Base-by-base conservation (phyloP, 306 rosid genomes). In the Trifolium dubium region DNA sequence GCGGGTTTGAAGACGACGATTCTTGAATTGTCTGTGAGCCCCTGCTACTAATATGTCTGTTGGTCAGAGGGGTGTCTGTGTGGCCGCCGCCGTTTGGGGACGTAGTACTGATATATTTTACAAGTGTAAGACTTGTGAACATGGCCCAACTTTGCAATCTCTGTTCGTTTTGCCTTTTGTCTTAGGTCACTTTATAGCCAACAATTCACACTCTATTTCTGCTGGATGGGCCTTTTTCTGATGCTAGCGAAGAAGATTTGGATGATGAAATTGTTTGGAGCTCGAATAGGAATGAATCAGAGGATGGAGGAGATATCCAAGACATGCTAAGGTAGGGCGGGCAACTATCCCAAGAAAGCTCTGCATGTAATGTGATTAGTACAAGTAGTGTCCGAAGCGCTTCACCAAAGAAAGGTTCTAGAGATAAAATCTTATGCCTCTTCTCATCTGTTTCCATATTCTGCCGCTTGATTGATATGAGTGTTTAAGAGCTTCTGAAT, bases 71-170 rank as follows among this genome's bases (percentile, higher is more conserved):
- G 99, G 99, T 77, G 90, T 95, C 5, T 95, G 99, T 43, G 99
- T 97, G 47, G n/a, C n/a, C n/a, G n/a, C n/a, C n/a, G 81, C 97
- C 60, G 97, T 95, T 71, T 95, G 99, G 99, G 98, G 98, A 11
- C 62, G n/a, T n/a, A n/a, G 40, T 3, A 83, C 83, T 71, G 98
- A 95, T 79, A 78, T 92, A 56, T 98, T 98, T 5, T 95, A 92
- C 76, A 85, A 87, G 88, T 95, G 99, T 68, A 84, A 83, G 69
- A 95, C 99, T 4, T 95, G 99, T 51, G 98, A 88, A 75, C 88
- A 88, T 0, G 99, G 92, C 60, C 96, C 97, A 0, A 95, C 99
- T 2, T 95, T 5, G 98, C 99, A 15, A 95, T 95, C n/a, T 95
- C 98, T 49, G 96, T 95, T 69, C 98, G 96, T 61, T 78, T 71